phyloP scores from a whole-genome alignment of 306 rosid species.

The Begonia fuchsioides region DNA sequence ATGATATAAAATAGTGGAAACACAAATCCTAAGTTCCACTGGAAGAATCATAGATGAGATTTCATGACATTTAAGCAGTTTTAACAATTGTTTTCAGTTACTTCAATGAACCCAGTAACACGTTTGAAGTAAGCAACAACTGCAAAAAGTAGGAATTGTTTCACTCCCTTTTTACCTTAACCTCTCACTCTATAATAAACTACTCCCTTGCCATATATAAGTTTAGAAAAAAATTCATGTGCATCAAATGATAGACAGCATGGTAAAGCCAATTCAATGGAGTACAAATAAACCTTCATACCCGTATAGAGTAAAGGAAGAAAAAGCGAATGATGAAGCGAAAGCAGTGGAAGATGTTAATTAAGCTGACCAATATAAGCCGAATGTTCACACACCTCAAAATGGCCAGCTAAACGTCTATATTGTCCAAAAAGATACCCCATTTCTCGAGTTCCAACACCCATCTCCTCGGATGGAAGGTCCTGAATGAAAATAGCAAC shows the following conservation, averaged over 20 bases:
- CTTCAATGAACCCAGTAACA: neutral
- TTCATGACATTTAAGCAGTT: too few relatives aligned
- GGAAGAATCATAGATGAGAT: constrained; percentile 7
- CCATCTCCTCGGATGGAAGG: constrained; percentile 98
- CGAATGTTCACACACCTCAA: constrained; percentile 46
- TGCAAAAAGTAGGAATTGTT: neutral
- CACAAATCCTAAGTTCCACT: constrained; percentile 9
- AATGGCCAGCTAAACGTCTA: constrained; percentile 86
- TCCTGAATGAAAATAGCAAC: constrained; percentile 33
- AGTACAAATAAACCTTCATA: too few relatives aligned
- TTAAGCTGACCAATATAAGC: too few relatives aligned
- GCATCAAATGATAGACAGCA: too few relatives aligned
- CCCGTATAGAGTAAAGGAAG: too few relatives aligned
- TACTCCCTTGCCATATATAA: neutral
- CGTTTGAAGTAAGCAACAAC: neutral
- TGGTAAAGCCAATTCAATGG: too few relatives aligned
- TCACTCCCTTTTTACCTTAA: neutral
- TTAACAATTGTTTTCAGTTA: neutral
- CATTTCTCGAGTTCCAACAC: constrained; percentile 99
- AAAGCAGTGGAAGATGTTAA: too few relatives aligned
- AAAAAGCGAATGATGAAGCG: too few relatives aligned
- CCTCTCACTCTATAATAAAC: too few relatives aligned
- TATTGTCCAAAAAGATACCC: constrained; percentile 98
- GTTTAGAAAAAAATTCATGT: neutral
- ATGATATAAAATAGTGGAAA: neutral